phyloP scores from a whole-genome alignment of 805 yeast species.

The Yamadazyma olivae region DNA sequence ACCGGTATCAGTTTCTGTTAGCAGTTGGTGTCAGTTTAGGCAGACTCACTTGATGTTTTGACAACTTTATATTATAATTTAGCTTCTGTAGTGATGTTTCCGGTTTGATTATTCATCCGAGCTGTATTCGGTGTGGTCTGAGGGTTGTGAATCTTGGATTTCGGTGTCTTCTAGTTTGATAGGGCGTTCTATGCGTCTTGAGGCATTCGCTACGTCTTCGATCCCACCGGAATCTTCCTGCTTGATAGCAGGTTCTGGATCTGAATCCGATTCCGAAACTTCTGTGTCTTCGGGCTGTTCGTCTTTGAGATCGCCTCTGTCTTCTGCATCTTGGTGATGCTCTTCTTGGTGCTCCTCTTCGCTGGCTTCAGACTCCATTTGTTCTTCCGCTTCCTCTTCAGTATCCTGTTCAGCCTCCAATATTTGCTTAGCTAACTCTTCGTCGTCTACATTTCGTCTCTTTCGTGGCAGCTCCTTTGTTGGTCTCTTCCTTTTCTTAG shows the following conservation, averaged over 20 bases:
- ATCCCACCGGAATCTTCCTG: not conserved
- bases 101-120: too few species aligned
- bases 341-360: constrained; percentile 1
- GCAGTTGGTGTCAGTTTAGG: too few species aligned
- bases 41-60: too few species aligned
- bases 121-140: not conserved
- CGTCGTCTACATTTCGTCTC: not conserved
- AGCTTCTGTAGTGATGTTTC: too few species aligned
- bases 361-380: constrained; percentile 5
- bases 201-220: not conserved
- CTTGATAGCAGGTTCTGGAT: too few species aligned
- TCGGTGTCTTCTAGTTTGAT: not conserved
- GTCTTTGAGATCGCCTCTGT: too few species aligned
- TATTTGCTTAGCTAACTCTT: not conserved
- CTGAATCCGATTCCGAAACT: not conserved
- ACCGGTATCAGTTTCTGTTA: too few species aligned
- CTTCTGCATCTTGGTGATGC: too few species aligned
- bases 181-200: too few species aligned
- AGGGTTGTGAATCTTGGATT: not conserved
- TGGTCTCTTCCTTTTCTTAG: constrained; percentile 4
- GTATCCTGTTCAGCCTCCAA: constrained; percentile 4
- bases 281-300: too few species aligned
- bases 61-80: too few species aligned
- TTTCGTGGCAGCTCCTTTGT: not conserved
- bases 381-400: constrained; percentile 9